These are phyloP conservation scores for Polygonum maritimum DNA, from an alignment of 148 eudicot genomes.

Conservation along the genomic window DNA sequence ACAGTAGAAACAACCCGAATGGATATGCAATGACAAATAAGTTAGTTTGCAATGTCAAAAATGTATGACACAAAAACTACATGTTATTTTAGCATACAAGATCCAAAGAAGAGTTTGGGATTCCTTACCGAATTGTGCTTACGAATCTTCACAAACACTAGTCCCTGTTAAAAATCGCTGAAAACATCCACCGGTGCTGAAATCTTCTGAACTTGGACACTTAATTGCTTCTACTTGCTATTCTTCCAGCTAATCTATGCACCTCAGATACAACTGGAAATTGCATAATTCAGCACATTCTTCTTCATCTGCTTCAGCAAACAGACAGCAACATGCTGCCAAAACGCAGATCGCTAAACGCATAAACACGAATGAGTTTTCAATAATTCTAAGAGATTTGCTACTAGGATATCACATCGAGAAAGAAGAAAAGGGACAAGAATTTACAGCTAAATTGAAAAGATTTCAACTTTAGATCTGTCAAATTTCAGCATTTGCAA, in stretches of 20 bases:
- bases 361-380: neutral
- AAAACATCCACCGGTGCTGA: neutral
- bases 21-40: neutral
- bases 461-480: constrained; percentile 18
- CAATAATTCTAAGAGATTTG: neutral
- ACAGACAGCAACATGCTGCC: neutral
- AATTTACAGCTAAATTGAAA: neutral
- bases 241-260: neutral
- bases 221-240: neutral
- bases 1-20: neutral
- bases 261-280: neutral
- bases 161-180: neutral
- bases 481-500: constrained; percentile 16
- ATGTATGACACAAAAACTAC: neutral
- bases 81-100: neutral
- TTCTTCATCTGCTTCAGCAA: neutral
- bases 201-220: neutral
- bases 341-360: neutral
- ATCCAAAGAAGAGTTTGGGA: neutral
- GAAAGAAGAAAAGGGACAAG: neutral
- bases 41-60: neutral
- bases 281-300: neutral
- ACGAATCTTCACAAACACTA: neutral
- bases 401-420: neutral
- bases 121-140: neutral